phyloP scores from a whole-genome alignment of 371 early-diverging fungal species.

The Aphelidium insulamus region DNA sequence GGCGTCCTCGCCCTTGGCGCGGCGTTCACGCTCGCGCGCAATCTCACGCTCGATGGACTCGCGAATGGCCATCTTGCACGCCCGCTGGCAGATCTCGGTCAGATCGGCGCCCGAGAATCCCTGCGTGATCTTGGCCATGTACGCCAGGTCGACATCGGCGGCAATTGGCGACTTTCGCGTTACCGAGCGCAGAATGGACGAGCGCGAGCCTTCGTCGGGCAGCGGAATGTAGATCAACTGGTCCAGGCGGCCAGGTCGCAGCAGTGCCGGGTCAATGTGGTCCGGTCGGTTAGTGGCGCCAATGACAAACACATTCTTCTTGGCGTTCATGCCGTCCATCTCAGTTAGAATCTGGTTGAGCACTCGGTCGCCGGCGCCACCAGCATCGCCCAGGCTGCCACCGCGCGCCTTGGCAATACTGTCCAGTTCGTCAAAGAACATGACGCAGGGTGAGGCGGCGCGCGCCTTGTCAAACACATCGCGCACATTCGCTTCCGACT shows the following conservation, averaged over 20 bases:
- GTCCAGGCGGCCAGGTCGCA: constrained; percentile 98
- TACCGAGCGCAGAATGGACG: constrained; percentile 69
- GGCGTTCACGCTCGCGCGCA: constrained; percentile 34
- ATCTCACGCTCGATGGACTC: constrained; percentile 93
- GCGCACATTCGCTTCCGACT: constrained; percentile 98
- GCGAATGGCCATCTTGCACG: constrained; percentile 97
- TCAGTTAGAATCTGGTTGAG: constrained; percentile 99
- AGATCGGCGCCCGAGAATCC: constrained; percentile 99
- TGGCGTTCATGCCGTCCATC: constrained; percentile 99
- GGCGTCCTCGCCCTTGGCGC: constrained; percentile 40
- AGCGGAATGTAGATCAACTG: constrained; percentile 98
- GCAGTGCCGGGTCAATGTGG: constrained; percentile 81
- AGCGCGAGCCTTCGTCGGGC: constrained; percentile 83
- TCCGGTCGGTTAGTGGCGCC: constrained; percentile 99
- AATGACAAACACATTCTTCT: constrained; percentile 98
- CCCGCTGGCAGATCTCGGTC: constrained; percentile 98
- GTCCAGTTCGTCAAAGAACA: constrained; percentile 99
- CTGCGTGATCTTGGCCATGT: constrained; percentile 74
- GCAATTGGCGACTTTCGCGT: constrained; percentile 94
- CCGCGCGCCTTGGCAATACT: constrained; percentile 97
- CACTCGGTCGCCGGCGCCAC: constrained; percentile 96
- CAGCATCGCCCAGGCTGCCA: constrained; percentile 54
- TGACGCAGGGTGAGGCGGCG: constrained; percentile 97
- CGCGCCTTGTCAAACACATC: constrained; percentile 99
- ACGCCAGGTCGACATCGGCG: constrained; percentile 57